Evolutionary conservation across 179 eudicot genomes (phyloP), one percentile per base, ranked within the genome.

Genomic region (Nepenthes alata): DNA sequence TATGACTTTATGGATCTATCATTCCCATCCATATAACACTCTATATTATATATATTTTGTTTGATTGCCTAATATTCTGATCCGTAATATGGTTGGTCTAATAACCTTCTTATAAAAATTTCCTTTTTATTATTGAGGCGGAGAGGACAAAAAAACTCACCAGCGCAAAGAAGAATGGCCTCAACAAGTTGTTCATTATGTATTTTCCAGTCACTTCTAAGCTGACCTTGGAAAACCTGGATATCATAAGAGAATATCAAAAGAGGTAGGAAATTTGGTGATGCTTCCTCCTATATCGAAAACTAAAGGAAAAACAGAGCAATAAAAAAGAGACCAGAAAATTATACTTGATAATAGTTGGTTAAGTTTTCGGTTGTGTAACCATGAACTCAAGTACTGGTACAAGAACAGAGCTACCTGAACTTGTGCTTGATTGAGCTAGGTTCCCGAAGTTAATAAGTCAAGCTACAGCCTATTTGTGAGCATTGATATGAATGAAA

Each of bases 101-200:
- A 25, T 25, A 25, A 25, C 25, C 25, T 25, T 25, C 25, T 25
- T 25, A 25, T 25, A 25, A 25, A 25, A 13, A 12, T 34, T 49
- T 10, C 0, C 4, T 1, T 25, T 11, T 16, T 9, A n/a, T 9
- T 2, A 16, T 4, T 3, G 37, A 12, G 44, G 15, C 4, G 39
- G 6, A 64, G 5, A 16, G 38, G 25, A 6, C 15, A 57, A 53
- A 37, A 55, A 48, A 11, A 3, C n/a, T 67, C 60, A 77, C 81
- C 81, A 10, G 64, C 25, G 36, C 66, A 55, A 60, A 66, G 11
- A 41, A 55, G 66, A 44, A 53, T 64, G 59, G 50, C 71, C 61
- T 74, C 73, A 37, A 67, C 35, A 50, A 70, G 59, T 48, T 48
- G 73, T 41, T 59, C 35, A 36, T 57, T 70, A 58, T 71, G 70